A percentile compares a stretch with the other conserved stretches of the same genome.
Evolutionary conservation across 768 basidiomycete genomes (phyloP).

Genomic region (Polyporus arcularius): DNA sequence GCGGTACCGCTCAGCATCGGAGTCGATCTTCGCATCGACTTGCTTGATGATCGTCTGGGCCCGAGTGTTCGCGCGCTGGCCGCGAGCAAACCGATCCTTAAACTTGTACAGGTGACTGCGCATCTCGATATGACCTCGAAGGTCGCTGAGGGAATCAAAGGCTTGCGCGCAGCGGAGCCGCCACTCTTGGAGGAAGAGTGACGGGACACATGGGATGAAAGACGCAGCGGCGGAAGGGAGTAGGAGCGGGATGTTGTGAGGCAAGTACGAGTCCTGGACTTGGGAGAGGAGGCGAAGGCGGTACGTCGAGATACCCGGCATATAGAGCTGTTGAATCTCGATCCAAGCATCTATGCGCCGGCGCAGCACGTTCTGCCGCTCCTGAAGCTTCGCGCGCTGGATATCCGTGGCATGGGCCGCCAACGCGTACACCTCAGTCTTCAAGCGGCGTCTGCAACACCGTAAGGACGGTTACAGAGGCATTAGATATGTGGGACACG

Average conservation of each 20-base stretch:
- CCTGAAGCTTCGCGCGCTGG: background rate
- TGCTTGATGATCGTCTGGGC: background rate
- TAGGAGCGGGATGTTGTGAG: background rate
- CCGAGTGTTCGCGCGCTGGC: constrained; percentile 5
- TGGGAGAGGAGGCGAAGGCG: background rate
- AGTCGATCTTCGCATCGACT: background rate
- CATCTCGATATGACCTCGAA: constrained; percentile 2
- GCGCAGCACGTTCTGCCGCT: background rate
- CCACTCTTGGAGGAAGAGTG: background rate
- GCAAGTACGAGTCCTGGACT: background rate
- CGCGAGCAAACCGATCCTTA: constrained; percentile 1
- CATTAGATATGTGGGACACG: constrained; percentile 3
- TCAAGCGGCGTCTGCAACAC: background rate
- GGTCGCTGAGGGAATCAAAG: constrained; percentile 2
- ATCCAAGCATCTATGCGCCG: background rate
- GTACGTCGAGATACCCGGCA: background rate
- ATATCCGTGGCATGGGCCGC: background rate
- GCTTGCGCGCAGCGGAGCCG: constrained; percentile 3
- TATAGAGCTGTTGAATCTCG: constrained; percentile 1
- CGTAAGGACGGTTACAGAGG: background rate
- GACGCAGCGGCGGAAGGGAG: background rate
- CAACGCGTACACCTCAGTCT: background rate
- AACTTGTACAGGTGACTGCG: background rate
- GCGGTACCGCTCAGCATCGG: constrained; percentile 1
- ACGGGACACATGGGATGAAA: no score